These are phyloP conservation scores for Arabidopsis lyrata DNA, from an alignment of 441 rosid genomes.

Conservation along the genomic window DNA sequence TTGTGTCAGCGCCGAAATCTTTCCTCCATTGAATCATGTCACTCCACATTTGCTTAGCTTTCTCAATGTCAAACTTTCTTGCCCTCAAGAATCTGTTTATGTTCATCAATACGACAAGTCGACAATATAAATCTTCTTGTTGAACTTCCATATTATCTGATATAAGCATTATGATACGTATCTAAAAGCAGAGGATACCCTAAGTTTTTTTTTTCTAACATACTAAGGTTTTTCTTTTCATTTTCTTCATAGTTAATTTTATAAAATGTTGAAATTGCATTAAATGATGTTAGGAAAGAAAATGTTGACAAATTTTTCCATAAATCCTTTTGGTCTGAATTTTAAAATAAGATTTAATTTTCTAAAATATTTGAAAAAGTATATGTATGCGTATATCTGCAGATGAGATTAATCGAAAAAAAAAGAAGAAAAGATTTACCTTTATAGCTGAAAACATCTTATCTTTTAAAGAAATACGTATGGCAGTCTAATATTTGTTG, in stretches of 20 bases:
- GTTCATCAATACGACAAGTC: slow-evolving; percentile 15
- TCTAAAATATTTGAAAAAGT: background rate
- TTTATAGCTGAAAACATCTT: background rate
- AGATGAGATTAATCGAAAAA: background rate
- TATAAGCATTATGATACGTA: background rate
- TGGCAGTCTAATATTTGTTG: background rate
- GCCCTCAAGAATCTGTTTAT: slow-evolving; percentile 86
- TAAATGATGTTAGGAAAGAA: background rate
- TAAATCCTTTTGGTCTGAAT: background rate
- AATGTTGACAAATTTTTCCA: background rate
- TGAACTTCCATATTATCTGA: background rate
- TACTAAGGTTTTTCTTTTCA: no score
- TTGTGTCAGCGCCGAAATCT: slow-evolving; percentile 88
- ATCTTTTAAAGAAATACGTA: background rate
- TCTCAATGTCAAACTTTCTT: slow-evolving; percentile 94
- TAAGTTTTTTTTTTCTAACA: background rate
- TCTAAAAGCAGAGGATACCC: background rate
- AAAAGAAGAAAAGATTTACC: no score
- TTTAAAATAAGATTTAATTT: background rate
- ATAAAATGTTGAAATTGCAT: background rate
- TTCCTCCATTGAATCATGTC: slow-evolving; percentile 99
- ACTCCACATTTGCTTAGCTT: slow-evolving; percentile 98
- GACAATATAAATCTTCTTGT: background rate
- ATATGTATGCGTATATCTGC: background rate
- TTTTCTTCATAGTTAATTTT: no score